Evolutionary conservation across 306 rosid species (phyloP).

Genomic region (Acacia acuminata): DNA sequence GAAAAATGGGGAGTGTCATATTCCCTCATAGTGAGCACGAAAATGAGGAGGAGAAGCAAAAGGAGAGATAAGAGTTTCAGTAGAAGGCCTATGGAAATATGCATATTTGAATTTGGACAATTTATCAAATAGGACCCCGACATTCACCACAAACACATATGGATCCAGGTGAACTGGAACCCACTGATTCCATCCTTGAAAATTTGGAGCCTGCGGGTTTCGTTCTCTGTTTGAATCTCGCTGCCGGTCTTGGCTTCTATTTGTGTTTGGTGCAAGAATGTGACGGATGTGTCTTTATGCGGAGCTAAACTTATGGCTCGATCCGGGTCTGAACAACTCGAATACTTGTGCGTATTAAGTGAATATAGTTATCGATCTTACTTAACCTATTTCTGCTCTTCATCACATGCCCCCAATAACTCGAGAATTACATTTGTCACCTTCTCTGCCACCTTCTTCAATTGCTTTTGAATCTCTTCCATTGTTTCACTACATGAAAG

Average conservation of each 20-base stretch:
- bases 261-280: slow-evolving; percentile 62
- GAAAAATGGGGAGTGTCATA: neutral
- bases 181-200: slow-evolving; percentile 42
- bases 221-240: slow-evolving; percentile 28
- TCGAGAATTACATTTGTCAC: slow-evolving; percentile 40
- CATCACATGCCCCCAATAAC: slow-evolving; percentile 32
- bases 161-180: slow-evolving; percentile 47
- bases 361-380: slow-evolving; percentile 27
- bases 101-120: slow-evolving; percentile 52
- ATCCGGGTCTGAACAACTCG: slow-evolving; percentile 63
- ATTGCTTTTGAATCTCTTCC: slow-evolving; percentile 53
- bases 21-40: slow-evolving; percentile 52
- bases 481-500: slow-evolving; percentile 44
- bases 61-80: slow-evolving; percentile 50
- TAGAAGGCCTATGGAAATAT: slow-evolving; percentile 61
- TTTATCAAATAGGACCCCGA: slow-evolving; percentile 67
- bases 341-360: slow-evolving; percentile 70
- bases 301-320: slow-evolving; percentile 76
- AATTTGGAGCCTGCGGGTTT: slow-evolving; percentile 34
- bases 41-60: slow-evolving; percentile 33
- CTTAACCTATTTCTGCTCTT: slow-evolving; percentile 33
- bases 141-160: slow-evolving; percentile 46
- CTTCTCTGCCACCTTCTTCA: slow-evolving; percentile 57
- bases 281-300: slow-evolving; percentile 80
- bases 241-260: neutral